Evolutionary conservation across 2,329 filamentous ascomycete genomes (phyloP).

Genomic region (Shiraia bambusicola): DNA sequence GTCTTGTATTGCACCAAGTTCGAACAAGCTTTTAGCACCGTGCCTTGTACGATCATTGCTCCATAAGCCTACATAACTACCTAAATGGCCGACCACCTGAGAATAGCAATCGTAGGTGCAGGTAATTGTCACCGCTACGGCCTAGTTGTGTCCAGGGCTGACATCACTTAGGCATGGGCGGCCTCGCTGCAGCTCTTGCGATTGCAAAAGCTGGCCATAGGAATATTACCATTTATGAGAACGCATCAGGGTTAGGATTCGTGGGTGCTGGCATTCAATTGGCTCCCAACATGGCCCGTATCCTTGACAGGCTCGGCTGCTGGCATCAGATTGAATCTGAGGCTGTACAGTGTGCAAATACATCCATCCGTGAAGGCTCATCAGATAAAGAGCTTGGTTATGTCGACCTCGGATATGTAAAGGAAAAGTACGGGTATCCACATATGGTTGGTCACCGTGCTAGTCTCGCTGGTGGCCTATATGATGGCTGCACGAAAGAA

Average conservation of each 20-base stretch:
- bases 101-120: slow-evolving; percentile 39
- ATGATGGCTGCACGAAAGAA: slow-evolving; percentile 67
- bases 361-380: slow-evolving; percentile 72
- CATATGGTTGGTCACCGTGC: slow-evolving; percentile 80
- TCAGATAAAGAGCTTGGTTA: slow-evolving; percentile 69
- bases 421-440: slow-evolving; percentile 68
- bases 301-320: slow-evolving; percentile 71
- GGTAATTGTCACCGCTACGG: slow-evolving; percentile 12
- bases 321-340: slow-evolving; percentile 71
- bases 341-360: slow-evolving; percentile 69
- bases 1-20: neutral
- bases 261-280: slow-evolving; percentile 84
- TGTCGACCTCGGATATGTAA: slow-evolving; percentile 68
- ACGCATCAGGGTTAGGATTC: slow-evolving; percentile 72
- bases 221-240: slow-evolving; percentile 73
- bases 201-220: slow-evolving; percentile 76
- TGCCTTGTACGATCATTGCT: neutral
- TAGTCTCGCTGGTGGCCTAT: slow-evolving; percentile 69
- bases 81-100: slow-evolving; percentile 35
- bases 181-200: slow-evolving; percentile 69
- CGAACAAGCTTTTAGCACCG: neutral
- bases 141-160: slow-evolving; percentile 3
- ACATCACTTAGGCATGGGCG: slow-evolving; percentile 69
- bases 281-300: slow-evolving; percentile 77
- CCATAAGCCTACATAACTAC: neutral